phyloP scores from a whole-genome alignment of 177 flowering plant species.

The Vitis hybrid region DNA sequence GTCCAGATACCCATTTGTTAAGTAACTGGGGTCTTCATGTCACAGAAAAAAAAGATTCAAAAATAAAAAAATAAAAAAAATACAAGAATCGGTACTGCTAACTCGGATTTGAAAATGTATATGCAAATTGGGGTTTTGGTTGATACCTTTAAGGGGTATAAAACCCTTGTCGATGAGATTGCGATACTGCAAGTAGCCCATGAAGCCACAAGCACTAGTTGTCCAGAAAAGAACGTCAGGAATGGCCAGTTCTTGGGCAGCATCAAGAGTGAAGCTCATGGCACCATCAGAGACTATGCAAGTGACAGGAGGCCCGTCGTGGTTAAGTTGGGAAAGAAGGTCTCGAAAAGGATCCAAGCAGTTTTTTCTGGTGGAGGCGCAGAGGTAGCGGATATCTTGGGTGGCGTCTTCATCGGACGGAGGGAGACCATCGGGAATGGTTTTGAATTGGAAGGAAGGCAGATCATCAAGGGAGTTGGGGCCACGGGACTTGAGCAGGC shows the following conservation, averaged over 20 bases:
- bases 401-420: constrained; percentile 37
- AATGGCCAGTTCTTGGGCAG: constrained; percentile 40
- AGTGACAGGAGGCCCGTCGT: constrained; percentile 22
- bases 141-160: constrained; percentile 39
- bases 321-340: constrained; percentile 26
- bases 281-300: constrained; percentile 45
- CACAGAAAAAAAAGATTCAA: background rate
- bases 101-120: no score
- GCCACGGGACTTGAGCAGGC: constrained; percentile 46
- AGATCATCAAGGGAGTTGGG: constrained; percentile 33
- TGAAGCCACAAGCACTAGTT: constrained; percentile 36
- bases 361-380: constrained; percentile 21
- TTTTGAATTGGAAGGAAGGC: constrained; percentile 35
- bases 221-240: constrained; percentile 46
- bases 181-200: constrained; percentile 26
- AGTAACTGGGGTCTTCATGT: constrained; percentile 26
- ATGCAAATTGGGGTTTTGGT: background rate
- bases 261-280: constrained; percentile 45
- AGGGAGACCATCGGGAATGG: constrained; percentile 64
- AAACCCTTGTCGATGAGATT: constrained; percentile 23
- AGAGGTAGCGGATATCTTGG: constrained; percentile 43
- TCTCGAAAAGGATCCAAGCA: constrained; percentile 37
- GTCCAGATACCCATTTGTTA: constrained; percentile 41
- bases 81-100: no score
- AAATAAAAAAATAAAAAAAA: background rate